Evolutionary conservation across 768 basidiomycete genomes (phyloP).

Genomic region (Tubosaeta sp.): DNA sequence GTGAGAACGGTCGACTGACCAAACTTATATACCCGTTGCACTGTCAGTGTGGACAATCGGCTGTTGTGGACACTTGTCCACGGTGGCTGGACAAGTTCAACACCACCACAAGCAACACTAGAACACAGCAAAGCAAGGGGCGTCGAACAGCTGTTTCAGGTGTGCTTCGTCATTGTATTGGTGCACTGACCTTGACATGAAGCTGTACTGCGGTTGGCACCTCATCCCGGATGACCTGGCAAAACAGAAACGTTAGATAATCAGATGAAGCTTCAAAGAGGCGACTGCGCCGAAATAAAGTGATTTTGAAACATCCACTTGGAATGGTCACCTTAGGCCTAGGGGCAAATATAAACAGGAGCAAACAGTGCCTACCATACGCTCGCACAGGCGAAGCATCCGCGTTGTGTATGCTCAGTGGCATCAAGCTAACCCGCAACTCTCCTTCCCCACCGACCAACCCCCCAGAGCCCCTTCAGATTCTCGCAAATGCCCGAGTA

Average conservation of each 20-base stretch:
- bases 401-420: slow-evolving; percentile 51
- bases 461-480: slow-evolving; percentile 47
- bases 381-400: slow-evolving; percentile 76
- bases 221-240: neutral
- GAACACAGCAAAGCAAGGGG: neutral
- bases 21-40: slow-evolving; percentile 11
- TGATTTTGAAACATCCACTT: neutral
- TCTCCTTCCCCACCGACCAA: slow-evolving; percentile 27
- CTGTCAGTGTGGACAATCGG: slow-evolving; percentile 3
- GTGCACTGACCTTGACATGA: neutral
- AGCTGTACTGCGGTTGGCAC: neutral
- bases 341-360: slow-evolving; percentile 7
- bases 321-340: slow-evolving; percentile 7
- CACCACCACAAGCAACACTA: neutral
- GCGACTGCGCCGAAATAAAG: slow-evolving; percentile 5
- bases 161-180: neutral
- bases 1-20: neutral
- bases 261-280: neutral
- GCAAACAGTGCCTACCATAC: slow-evolving; percentile 46
- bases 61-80: slow-evolving; percentile 13
- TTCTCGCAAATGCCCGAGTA: slow-evolving; percentile 77
- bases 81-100: slow-evolving; percentile 1
- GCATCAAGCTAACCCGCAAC: slow-evolving; percentile 52
- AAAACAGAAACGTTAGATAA: neutral
- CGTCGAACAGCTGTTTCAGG: slow-evolving; percentile 9